Evolutionary conservation across 768 basidiomycete genomes (phyloP), one percentile per base, ranked within the genome.

Genomic region (Panus rudis): DNA sequence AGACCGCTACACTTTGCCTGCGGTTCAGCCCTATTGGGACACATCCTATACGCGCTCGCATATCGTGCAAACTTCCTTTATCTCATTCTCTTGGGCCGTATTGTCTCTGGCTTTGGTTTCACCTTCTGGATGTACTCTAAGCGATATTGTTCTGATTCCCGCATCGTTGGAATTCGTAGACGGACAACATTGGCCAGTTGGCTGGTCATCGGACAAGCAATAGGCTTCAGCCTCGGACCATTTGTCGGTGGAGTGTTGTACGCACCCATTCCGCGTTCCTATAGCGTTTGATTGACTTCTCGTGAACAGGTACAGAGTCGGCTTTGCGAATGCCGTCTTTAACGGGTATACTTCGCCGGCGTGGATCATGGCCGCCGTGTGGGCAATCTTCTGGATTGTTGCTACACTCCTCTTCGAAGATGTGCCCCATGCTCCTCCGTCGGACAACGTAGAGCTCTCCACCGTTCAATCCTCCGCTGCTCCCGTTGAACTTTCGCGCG

Each of bases 11-110:
- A 74, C 34, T 51, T 84, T 27, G 67, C 70, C 33, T 85, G 79
- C 47, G 65, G 60, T 3, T 54, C 74, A 1, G 68, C 73, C 20
- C 59, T 82, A 39, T 35, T 78, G 16, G 82, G 81, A 0, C 72
- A 78, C 48, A 58, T 81, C 45, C 61, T 79, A 3, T 81, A 83
- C 53, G 79, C 72, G 12, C 58, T 75, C 24, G 83, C 83, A 0
- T 84, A 81, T 55, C 64, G 55, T 14, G 66, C 73, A 23, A 65
- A 75, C 54, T 78, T 67, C 56, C 71, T 84, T 10, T 84, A 84
- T 57, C 66, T 84, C 49, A 81, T 84, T 50, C 75, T 86, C 48
- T 68, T 84, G 25, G 81, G 79, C 4, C 78, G 83, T n/a, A 75
- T 79, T 40, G 72, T 83, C 23, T 69, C 65, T 26, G 81, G 82